Base-by-base conservation (phyloP, 1,284 basidiomycete genomes). In the Ganoderma resinaceum region DNA sequence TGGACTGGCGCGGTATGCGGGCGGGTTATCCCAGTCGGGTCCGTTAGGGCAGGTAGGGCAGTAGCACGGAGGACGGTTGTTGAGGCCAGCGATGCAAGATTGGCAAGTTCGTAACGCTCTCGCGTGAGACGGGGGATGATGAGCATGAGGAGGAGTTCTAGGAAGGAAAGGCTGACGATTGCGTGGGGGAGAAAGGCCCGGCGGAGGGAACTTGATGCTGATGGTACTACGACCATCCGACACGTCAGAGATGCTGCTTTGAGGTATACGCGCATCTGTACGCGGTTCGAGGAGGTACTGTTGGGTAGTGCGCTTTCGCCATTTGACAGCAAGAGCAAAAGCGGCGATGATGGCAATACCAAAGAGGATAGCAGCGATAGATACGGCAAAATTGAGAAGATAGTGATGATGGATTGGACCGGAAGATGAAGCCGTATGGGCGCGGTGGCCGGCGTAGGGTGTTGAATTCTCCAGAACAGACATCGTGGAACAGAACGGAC, bases 341-440 rank as follows among this genome's bases (percentile, higher is more conserved):
- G 35, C 66, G 23, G 61, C 62, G 42, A 72, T 69, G 52, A 72
- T 40, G 6, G 61, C 66, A 12, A 72, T 23, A 11, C 70, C 70
- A 23, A 69, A 52, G 31, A 72, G 67, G 31, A 72, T 66, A 23
- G 61, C 63, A 42, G 65, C 70, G 8, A 68, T 64, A 2, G 67
- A 72, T 53, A 72, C 68, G 38, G 70, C 66, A n/a, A 67, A 72
- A 62, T 72, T 72, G 49, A 72, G 65, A 37, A 67, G 65, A 63
- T 69, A 63, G 42, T 60, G 58, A 57, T 42, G 38, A 63, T 66
- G 38, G 66, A 46, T 62, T 11, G 68, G 66, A 20, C 61, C 61
- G 0, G 65, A 52, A 52, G 65, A 62, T 11, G 67, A 64, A 26
- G 63, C 58, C 43, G 55, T 31, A 37, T 58, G 33, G 3, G 31